These are phyloP conservation scores for Fraxinus velutina DNA, from an alignment of 305 asterid species.

Conservation along the genomic window DNA sequence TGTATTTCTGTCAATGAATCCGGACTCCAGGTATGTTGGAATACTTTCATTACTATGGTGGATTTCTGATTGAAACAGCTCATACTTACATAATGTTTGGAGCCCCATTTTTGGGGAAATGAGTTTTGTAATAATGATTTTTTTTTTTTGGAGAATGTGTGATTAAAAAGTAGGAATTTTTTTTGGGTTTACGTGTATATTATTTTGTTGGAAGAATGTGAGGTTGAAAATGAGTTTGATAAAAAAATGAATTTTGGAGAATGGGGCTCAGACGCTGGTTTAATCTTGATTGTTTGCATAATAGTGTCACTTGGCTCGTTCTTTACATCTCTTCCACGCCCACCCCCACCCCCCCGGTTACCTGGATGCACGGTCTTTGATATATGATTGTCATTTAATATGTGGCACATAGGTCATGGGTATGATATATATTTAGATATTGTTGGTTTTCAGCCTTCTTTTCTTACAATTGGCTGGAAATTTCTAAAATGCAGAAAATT, in stretches of 20 bases:
- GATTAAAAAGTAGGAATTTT: background rate
- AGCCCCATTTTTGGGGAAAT: background rate
- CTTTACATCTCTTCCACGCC: background rate
- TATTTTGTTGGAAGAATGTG: background rate
- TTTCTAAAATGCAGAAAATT: background rate
- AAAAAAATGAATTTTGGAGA: background rate
- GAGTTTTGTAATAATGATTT: background rate
- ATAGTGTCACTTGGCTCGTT: background rate
- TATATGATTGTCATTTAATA: background rate
- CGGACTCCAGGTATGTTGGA: conserved; percentile 35
- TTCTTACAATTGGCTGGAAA: background rate
- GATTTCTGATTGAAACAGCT: background rate
- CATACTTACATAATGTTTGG: background rate
- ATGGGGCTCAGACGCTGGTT: background rate
- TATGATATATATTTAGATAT: conserved; percentile 19
- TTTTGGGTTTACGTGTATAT: background rate
- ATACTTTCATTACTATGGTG: background rate
- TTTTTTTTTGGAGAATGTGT: background rate
- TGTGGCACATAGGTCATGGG: conserved; percentile 27
- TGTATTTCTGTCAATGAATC: conserved; percentile 73
- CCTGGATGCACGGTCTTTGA: background rate
- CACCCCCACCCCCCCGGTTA: background rate
- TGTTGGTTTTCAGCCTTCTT: background rate
- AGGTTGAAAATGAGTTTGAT: background rate
- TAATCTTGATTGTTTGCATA: background rate